phyloP scores from a whole-genome alignment of 2,329 filamentous ascomycete genomes.

The Ceratocystis cubensis region DNA sequence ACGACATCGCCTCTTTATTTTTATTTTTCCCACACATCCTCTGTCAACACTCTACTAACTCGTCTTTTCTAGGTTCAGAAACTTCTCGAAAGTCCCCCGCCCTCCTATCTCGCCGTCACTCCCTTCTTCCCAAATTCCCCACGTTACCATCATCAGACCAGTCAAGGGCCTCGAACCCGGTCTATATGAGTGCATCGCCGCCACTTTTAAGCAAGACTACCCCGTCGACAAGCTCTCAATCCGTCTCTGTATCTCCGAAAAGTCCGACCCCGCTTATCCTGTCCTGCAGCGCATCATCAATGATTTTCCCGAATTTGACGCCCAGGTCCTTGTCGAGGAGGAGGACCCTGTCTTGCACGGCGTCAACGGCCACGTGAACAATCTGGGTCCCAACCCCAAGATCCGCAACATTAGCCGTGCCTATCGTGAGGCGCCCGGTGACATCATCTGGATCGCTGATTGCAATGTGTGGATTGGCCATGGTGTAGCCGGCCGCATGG shows the following conservation, averaged over 20 bases:
- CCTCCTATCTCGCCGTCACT: slow-evolving; percentile 41
- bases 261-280: slow-evolving; percentile 62
- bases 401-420: slow-evolving; percentile 91
- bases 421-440: slow-evolving; percentile 75
- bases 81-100: slow-evolving; percentile 39
- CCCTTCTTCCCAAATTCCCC: slow-evolving; percentile 48
- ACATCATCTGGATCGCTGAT: slow-evolving; percentile 88
- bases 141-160: slow-evolving; percentile 82
- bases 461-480: slow-evolving; percentile 88
- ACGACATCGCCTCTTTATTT: background rate
- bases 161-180: slow-evolving; percentile 84
- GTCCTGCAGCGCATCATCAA: slow-evolving; percentile 57
- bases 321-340: slow-evolving; percentile 63
- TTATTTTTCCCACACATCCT: background rate
- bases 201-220: slow-evolving; percentile 73
- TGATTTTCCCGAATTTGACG: slow-evolving; percentile 62
- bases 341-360: slow-evolving; percentile 61
- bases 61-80: slow-evolving; percentile 34
- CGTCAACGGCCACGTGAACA: slow-evolving; percentile 36
- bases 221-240: slow-evolving; percentile 63
- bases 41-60: background rate
- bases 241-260: slow-evolving; percentile 67
- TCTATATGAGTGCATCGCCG: slow-evolving; percentile 83
- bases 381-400: slow-evolving; percentile 92
- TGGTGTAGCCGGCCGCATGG: slow-evolving; percentile 73